Evolutionary conservation across 768 basidiomycete species (phyloP).

Genomic region (Termitomyces sp.): DNA sequence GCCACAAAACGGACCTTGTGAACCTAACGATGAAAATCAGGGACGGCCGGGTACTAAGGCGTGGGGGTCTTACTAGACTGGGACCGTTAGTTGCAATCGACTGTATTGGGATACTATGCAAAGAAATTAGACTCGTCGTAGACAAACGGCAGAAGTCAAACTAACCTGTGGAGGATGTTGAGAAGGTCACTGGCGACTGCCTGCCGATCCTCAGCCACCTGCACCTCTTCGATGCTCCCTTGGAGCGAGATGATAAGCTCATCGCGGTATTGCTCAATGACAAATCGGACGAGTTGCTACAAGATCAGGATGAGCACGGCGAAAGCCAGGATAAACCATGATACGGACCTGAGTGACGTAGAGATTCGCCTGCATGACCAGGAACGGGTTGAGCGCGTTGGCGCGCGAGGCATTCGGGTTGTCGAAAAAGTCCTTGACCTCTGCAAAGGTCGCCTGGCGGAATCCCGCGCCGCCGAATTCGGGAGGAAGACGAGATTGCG

Average conservation of each 20-base stretch:
- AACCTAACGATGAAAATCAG: conserved; percentile 45
- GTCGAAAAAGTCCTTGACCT: conserved; percentile 89
- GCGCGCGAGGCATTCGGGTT: conserved; percentile 85
- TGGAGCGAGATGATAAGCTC: conserved; percentile 73
- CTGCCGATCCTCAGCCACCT: conserved; percentile 72
- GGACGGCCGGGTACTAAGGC: conserved; percentile 5
- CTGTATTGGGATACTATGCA: conserved; percentile 80
- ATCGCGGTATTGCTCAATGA: conserved; percentile 89
- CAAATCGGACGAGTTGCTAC: conserved; percentile 90
- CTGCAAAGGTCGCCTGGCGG: conserved; percentile 79
- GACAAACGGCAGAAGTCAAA: not conserved
- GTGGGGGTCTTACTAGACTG: conserved; percentile 47
- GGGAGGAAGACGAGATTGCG: conserved; percentile 45
- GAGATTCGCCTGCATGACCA: conserved; percentile 90
- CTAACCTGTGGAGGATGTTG: conserved; percentile 77
- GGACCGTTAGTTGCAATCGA: conserved; percentile 89
- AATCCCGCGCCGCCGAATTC: conserved; percentile 73
- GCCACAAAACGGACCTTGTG: conserved; percentile 94
- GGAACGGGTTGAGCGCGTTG: conserved; percentile 84
- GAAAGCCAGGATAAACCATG: not conserved
- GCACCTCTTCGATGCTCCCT: conserved; percentile 59
- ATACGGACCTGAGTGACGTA: conserved; percentile 82
- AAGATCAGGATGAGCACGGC: not conserved
- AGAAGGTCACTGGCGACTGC: conserved; percentile 85
- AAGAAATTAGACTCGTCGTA: conserved; percentile 3